Base-by-base conservation (phyloP, 1,284 basidiomycete species). In the Leccinum solheimii region DNA sequence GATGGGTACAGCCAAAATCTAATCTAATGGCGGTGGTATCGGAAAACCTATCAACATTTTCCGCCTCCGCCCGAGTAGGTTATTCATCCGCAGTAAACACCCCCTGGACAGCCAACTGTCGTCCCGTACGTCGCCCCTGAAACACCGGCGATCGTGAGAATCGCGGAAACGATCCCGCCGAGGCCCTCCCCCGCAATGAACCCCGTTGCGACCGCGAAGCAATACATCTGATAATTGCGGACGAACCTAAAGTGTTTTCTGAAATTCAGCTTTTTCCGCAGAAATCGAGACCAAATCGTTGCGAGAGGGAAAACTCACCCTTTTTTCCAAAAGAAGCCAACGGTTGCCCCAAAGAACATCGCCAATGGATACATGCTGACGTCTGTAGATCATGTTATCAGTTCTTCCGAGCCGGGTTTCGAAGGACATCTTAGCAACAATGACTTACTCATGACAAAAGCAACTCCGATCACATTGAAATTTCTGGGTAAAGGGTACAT, bases 101-200 rank as follows among this genome's bases (percentile, higher is more conserved):
- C 32, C 10, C 60, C 59, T 10, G 59, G 59, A 56, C 59, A 60
- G 5, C 61, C 59, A 16, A 61, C 13, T 9, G 51, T 62, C 30
- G 60, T 61, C 13, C 59, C 54, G 27, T 63, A 40, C 4, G 26
- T 34, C 16, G 34, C 34, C 11, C 60, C 60, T 5, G 21, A 43
- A 36, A 48, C 40, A 58, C 43, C 55, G 9, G 21, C n/a, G 16
- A 58, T 60, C 11, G 62, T 50, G 14, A 64, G 10, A 23, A 64
- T 23, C 10, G 60, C 53, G 9, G 30, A 48, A 21, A 63, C 60
- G 9, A 62, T 62, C 13, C 58, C 52, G 2, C 51, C 59, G 34
- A 58, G 59, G 38, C 58, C 58, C n/a, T 49, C 61, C 23, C 60
- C 60, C 8, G 57, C 57, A 10, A 62, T 45, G 38, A 52, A 61